Base-by-base conservation (phyloP, 2,329 filamentous ascomycete genomes). In the Phyllosticta ampelicida region DNA sequence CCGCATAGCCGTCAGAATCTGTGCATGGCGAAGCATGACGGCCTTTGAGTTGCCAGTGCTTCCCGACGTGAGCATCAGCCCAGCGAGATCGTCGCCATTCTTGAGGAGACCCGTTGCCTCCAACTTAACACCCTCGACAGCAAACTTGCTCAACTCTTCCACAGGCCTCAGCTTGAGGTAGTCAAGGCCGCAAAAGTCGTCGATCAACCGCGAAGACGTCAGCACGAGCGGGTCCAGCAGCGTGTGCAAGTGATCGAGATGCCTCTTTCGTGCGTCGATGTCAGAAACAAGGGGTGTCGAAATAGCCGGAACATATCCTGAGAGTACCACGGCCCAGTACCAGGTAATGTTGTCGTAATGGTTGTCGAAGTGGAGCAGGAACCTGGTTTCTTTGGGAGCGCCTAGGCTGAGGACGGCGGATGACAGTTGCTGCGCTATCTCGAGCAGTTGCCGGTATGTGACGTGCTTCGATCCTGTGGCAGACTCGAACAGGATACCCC, bases 1-100 rank as follows among this genome's bases (percentile, higher is more conserved):
- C 1, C 55, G 8, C 10, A 77, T 59, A 0, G 78, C 69, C 1
- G 71, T 62, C 0, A 78, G 51, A 0, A 80, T 62, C 63, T 80
- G 77, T 0, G 60, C 53, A 56, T 79, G 74, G 0, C 65, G 69
- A 1, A 81, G 66, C 1, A 60, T 62, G 1, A 81, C 79, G 0
- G 77, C 78, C 64, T 82, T 82, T 3, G 76, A 68, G 54, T 75
- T 72, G 1, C 78, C 78, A 20, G 75, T 78, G 61, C 73, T 78
- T 2, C 79, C 79, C 1, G 78, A 81, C 1, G 79, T 82, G 3
- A 82, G 67, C 76, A 81, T 78, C 3, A 67, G 48, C 44, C 57
- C 53, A 1, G 64, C 64, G 6, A 62, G 36, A 9, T 62, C 60
- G 19, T 51, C 48, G 11, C 16, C 52, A 18, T 6, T n/a, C 36